Evolutionary conservation across 1,284 basidiomycete species (phyloP).

Genomic region (Cystobasidiaceae sp.): DNA sequence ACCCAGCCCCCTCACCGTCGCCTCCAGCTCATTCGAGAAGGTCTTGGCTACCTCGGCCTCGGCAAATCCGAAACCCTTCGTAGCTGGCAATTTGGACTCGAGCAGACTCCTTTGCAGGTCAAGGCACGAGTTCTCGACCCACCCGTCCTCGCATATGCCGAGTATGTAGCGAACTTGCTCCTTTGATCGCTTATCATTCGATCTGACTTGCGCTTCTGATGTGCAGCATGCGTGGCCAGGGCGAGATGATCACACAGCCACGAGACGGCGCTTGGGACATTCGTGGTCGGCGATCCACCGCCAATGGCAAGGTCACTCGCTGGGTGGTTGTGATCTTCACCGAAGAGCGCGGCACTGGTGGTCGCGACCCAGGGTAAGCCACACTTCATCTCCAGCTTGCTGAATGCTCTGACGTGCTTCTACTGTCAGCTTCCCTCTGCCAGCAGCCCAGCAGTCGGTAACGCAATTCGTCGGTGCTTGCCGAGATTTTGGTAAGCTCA

Average conservation of each 20-base stretch:
- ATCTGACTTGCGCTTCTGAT: neutral
- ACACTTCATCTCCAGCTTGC: neutral
- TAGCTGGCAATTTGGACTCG: conserved; percentile 24
- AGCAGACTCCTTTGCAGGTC: conserved; percentile 25
- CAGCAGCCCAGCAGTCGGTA: conserved; percentile 9
- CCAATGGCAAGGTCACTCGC: conserved; percentile 2
- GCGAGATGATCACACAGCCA: conserved; percentile 1
- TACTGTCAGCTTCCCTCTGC: conserved; percentile 17
- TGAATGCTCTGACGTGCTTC: too few species aligned
- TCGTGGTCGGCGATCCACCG: conserved; percentile 10
- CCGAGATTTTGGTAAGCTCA: conserved; percentile 18
- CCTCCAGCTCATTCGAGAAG: conserved; percentile 17
- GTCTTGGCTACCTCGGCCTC: conserved; percentile 19
- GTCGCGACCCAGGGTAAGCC: conserved; percentile 19
- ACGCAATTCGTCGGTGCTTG: conserved; percentile 18
- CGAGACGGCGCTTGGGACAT: conserved; percentile 24
- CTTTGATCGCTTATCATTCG: too few species aligned
- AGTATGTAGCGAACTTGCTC: too few species aligned
- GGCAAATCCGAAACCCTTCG: conserved; percentile 2
- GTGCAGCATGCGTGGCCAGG: neutral
- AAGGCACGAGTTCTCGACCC: conserved; percentile 25
- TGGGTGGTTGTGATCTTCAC: conserved; percentile 32
- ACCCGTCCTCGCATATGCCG: conserved; percentile 17
- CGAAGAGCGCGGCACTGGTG: conserved; percentile 21
- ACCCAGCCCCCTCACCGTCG: conserved; percentile 18